Conservation (phyloP, 805 yeast genomes). For the Starmerella floris region DNA sequence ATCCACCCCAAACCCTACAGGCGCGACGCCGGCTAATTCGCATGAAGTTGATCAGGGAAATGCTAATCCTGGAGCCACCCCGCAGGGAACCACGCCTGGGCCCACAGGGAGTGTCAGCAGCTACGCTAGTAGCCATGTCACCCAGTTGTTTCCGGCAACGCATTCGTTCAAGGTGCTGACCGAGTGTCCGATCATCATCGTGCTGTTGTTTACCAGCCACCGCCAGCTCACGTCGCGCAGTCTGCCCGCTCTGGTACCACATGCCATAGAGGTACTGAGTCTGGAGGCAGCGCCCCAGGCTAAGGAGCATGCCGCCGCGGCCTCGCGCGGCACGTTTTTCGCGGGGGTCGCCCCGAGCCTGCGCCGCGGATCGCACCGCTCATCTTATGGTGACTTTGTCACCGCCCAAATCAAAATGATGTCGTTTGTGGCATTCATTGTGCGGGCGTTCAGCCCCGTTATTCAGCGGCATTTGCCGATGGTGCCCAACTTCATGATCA, state of each 20-base stretch:
- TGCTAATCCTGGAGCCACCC: not conserved
- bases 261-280: slow-evolving; percentile 57
- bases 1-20: slow-evolving; percentile 26
- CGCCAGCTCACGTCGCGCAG: slow-evolving; percentile 59
- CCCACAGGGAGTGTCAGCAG: not conserved
- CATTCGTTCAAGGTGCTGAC: slow-evolving; percentile 80
- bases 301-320: slow-evolving; percentile 47
- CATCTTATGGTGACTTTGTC: slow-evolving; percentile 75
- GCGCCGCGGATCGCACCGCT: slow-evolving; percentile 39
- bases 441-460: slow-evolving; percentile 66
- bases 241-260: slow-evolving; percentile 66
- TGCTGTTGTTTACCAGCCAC: slow-evolving; percentile 76
- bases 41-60: not conserved
- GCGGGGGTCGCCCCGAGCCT: slow-evolving; percentile 66
- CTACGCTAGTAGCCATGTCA: not conserved
- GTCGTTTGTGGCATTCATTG: slow-evolving; percentile 82
- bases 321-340: slow-evolving; percentile 42
- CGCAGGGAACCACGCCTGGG: not conserved
- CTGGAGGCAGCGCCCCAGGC: slow-evolving; percentile 75
- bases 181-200: slow-evolving; percentile 96
- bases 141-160: slow-evolving; percentile 45
- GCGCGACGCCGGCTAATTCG: not conserved
- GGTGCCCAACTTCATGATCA: slow-evolving; percentile 76
- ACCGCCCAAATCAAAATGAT: slow-evolving; percentile 93
- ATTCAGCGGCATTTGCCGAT: slow-evolving; percentile 42